Percentiles rank a stretch among this genome's conserved stretches.
phyloP scores from a whole-genome alignment of 176 grass and related monocot genomes.

The Bolboschoenus planiculmis region DNA sequence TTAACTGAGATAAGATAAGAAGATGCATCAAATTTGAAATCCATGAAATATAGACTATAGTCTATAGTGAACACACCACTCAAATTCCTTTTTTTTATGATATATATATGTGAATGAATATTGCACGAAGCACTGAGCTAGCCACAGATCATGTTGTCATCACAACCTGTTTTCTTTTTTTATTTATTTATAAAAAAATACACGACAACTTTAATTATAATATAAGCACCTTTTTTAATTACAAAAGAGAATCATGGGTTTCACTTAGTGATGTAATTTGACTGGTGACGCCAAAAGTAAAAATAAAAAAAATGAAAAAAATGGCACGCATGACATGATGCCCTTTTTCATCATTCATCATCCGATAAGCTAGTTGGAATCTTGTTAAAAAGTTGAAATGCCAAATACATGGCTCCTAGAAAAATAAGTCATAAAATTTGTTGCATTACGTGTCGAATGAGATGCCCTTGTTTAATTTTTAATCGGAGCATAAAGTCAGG shows the following conservation, averaged over 20 bases:
- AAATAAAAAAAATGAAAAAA: not conserved
- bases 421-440: not conserved
- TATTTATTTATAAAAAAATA: not conserved
- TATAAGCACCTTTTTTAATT: not conserved
- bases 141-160: not conserved
- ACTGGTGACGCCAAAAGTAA: not conserved
- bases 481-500: too few species aligned
- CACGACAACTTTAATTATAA: not conserved
- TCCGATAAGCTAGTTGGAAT: not conserved
- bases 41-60: not conserved
- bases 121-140: not conserved
- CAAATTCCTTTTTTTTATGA: not conserved
- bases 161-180: not conserved
- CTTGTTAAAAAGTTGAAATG: not conserved
- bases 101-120: not conserved
- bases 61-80: not conserved
- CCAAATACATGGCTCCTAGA: not conserved
- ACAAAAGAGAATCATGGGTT: constrained; percentile 5
- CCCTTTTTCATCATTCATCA: not conserved
- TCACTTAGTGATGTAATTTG: not conserved
- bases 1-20: not conserved
- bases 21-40: not conserved
- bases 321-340: not conserved
- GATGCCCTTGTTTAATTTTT: not conserved
- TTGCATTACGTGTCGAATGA: not conserved